Percentiles rank a stretch among this genome's conserved stretches.
These are phyloP conservation scores for Stagonosporopsis rhizophila DNA, from an alignment of 2,329 filamentous ascomycete species.

Conservation along the genomic window DNA sequence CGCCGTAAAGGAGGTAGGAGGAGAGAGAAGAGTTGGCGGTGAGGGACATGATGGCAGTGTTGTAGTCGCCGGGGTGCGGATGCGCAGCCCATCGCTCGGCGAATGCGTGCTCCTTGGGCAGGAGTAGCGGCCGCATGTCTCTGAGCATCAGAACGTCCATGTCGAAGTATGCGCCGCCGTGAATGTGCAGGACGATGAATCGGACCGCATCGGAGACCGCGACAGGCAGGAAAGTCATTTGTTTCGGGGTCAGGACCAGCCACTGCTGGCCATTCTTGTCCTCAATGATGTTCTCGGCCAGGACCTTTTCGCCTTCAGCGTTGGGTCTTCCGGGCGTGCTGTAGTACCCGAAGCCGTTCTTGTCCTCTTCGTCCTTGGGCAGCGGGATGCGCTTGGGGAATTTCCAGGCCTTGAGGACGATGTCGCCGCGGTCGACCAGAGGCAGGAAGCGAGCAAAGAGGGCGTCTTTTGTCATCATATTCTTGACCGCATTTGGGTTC, in stretches of 20 bases:
- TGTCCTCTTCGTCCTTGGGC: constrained; percentile 56
- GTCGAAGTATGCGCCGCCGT: constrained; percentile 63
- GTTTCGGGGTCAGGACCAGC: constrained; percentile 61
- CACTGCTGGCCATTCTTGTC: constrained; percentile 60
- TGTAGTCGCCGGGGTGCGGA: constrained; percentile 62
- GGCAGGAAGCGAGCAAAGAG: constrained; percentile 62
- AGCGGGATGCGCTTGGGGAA: constrained; percentile 62
- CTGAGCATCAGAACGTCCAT: constrained; percentile 64
- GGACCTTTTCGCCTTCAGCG: constrained; percentile 49
- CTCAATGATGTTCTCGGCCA: constrained; percentile 61
- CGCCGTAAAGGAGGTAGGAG: constrained; percentile 62
- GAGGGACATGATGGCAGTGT: constrained; percentile 64
- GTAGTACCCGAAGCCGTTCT: constrained; percentile 59
- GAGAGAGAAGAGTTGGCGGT: constrained; percentile 63
- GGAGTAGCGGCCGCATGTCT: constrained; percentile 62
- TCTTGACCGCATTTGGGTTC: constrained; percentile 58
- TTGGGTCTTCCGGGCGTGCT: constrained; percentile 56
- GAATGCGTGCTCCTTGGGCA: constrained; percentile 60
- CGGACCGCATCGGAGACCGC: constrained; percentile 64
- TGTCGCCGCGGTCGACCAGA: constrained; percentile 61
- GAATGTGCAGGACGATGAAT: constrained; percentile 62
- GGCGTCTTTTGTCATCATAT: constrained; percentile 60
- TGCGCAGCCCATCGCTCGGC: constrained; percentile 64
- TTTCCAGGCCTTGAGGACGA: constrained; percentile 61
- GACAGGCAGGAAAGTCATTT: constrained; percentile 65